Evolutionary conservation across 371 early-diverging fungal species (phyloP), one percentile per base, ranked within the genome.

Genomic region (Lichtheimia hyalospora): DNA sequence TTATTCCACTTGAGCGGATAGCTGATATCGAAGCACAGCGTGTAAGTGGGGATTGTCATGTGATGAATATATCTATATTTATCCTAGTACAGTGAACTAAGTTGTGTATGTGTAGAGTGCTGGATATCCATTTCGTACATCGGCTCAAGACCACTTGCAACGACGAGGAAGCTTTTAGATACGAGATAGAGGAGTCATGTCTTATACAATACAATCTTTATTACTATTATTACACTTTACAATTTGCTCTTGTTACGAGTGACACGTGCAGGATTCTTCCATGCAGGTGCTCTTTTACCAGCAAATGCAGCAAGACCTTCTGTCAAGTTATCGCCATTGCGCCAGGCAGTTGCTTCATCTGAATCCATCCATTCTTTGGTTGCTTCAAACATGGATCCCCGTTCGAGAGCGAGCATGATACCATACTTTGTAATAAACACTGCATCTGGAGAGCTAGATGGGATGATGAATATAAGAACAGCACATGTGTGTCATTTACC

Each of bases 361-460:
- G 70, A 68, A 0, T 51, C 61, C 60, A 79, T 57, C 69, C 71
- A 68, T 66, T 75, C 70, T 12, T 62, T 44, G 13, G 72, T 71
- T 24, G 74, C 76, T 16, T 69, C 67, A 27, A 69, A 69, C 49
- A 72, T 58, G 3, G 76, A 75, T 39, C 60, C 71, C 14, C 68
- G 64, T 39, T 79, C 79, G 43, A 79, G 55, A 15, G 74, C 74
- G 28, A 74, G 58, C 54, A 73, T 64, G 3, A 79, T 57, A 18
- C 79, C 79, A 49, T 71, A 71, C 25, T 79, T 79, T 25, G 79
- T 74, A 8, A 75, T 62, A 14, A 71, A 67, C 10, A 79, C 76
- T 16, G 79, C 75, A 59, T 79, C 79, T 21, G 79, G 79, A 4
- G 76, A 74, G 49, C 77, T 77, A 53, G 12, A 41, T 15, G 25